Base-by-base conservation (phyloP, 495 filamentous ascomycete genomes). In the Xylaria longipes region DNA sequence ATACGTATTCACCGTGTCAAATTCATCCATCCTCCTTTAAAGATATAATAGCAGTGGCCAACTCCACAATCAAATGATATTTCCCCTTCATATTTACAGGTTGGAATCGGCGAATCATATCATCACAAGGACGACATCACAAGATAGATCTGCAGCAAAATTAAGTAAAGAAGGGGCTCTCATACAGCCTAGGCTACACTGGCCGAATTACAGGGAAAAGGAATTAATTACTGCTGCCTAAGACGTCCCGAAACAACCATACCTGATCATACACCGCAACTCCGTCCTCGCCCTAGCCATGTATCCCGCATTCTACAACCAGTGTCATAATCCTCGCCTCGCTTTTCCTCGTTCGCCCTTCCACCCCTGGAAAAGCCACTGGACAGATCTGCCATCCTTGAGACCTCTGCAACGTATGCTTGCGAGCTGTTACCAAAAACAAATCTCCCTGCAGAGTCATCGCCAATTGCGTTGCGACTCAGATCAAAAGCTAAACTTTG, bases 401-500 rank as follows among this genome's bases (percentile, higher is more conserved):
- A 39, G 20, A 25, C 20, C 31, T 22, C 27, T 63, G 33, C 45
- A 29, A 41, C n/a, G 22, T 35, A 27, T 70, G 43, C 33, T 29
- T 45, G 25, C 29, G 57, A n/a, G 20, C 41, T 45, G 46, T 68
- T 69, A 64, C 50, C 56, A 31, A 65, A 70, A 52, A 46, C 69
- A 60, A n/a, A n/a, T 69, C 48, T 57, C 64, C 68, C 70, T 66
- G 70, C 52, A 71, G 69, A 73, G 72, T 50, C 73, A 54, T 65
- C 65, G 52, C 68, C 69, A 66, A 43, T 27, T 33, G 52, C 63
- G 68, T 68, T 48, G 46, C 64, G 48, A 68, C 69, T 52, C 71
- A 54, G 61, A 68, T 74, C 62, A 68, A 67, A 56, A 68, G 9
- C 22, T 46, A 37, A 37, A 20, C 57, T 46, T 31, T 22, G n/a